Conservation (phyloP, 371 early-diverging fungal genomes). For the Mucor velutinosus region DNA sequence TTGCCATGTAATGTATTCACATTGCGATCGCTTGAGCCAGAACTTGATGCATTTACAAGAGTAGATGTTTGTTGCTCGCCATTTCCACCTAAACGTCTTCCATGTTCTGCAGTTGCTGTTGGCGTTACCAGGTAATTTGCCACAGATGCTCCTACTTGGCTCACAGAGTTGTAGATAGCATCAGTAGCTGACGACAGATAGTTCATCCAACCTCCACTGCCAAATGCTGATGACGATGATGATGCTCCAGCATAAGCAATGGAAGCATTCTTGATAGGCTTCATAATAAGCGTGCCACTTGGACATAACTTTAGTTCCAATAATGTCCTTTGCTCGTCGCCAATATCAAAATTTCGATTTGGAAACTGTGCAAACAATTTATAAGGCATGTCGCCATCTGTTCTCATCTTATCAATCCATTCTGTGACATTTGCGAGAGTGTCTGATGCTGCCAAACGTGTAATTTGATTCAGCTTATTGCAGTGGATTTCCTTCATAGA, state of each 20-base stretch:
- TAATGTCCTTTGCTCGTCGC: slow-evolving; percentile 48
- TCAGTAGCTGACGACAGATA: slow-evolving; percentile 20
- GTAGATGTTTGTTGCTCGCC: neutral
- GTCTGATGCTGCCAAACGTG: slow-evolving; percentile 20
- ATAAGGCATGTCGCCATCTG: slow-evolving; percentile 44
- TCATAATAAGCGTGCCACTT: slow-evolving; percentile 57
- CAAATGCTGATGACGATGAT: neutral
- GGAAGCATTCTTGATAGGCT: slow-evolving; percentile 36
- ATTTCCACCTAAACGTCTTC: slow-evolving; percentile 4
- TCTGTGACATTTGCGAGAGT: slow-evolving; percentile 29
- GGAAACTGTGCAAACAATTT: slow-evolving; percentile 45
- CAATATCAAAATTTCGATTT: slow-evolving; percentile 37
- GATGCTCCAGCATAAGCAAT: slow-evolving; percentile 23
- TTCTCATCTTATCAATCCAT: slow-evolving; percentile 44
- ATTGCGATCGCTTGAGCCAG: neutral
- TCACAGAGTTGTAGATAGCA: slow-evolving; percentile 27
- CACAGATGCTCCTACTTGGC: slow-evolving; percentile 3
- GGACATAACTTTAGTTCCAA: slow-evolving; percentile 52
- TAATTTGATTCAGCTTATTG: neutral
- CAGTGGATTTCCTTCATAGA: neutral
- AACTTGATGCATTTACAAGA: neutral
- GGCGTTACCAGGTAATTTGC: slow-evolving; percentile 27
- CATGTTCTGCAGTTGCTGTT: slow-evolving; percentile 11
- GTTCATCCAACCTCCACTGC: slow-evolving; percentile 15
- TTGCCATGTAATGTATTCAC: neutral